Base-by-base conservation (phyloP, 108 stramenopile species). In the Mediolabrus comicus region DNA sequence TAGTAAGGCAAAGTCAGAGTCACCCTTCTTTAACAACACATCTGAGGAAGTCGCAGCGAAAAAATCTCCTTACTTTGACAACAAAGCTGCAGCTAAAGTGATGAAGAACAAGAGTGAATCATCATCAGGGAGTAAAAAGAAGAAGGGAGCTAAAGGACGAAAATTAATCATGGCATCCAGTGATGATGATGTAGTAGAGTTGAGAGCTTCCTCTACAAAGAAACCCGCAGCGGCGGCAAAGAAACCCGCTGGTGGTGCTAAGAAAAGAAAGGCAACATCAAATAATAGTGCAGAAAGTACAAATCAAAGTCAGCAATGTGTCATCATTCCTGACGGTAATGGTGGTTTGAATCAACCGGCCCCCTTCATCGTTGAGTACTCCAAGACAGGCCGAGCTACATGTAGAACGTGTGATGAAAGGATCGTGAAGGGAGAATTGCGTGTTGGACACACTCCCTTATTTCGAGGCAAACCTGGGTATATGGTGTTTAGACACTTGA, bases 401-500 rank as follows among this genome's bases (percentile, higher is more conserved):
- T 96, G 95, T 53, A 75, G 84, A 3, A 69, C 89, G 9, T 96
- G 95, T 73, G 92, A 92, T 64, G 78, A 77, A 53, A 59, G 34
- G 19, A 93, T 96, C 63, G 39, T 28, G 3, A 92, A 91, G 53
- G 79, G 78, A n/a, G 67, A 63, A 0, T 19, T 93, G 2, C 89
- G 95, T 12, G 62, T 93, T 14, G 86, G 89, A 9, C 86, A 87
- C 55, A 58, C 67, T 6, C 94, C 94, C 7, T 76, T 92, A 2
- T 95, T 95, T 80, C 87, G 94, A n/a, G 94, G 94, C 13, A 91
- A 92, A 65, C 94, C 91, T 17, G 94, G 91, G 1, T 95, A 82
- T 77, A 67, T 76, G 35, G 84, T 91, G 7, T 95, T 85, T 61
- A 84, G 88, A 0, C 94, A 95, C 53, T 60, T 92, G 26, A 51